Base-by-base conservation (phyloP, 345 rosid species). In the Psidium guajava region DNA sequence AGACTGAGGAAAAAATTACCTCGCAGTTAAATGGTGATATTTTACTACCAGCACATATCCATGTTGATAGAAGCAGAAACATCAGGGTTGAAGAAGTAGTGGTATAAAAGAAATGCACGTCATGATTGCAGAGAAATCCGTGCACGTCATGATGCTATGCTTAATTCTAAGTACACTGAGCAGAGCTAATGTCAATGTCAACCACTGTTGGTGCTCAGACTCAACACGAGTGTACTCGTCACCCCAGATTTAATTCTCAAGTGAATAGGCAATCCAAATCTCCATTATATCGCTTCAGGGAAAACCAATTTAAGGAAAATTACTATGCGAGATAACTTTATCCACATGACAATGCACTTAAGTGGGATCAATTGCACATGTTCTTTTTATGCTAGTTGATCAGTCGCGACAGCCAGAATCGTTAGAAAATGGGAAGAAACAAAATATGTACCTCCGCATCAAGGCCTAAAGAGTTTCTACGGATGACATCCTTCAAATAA, bases 381-480 rank as follows among this genome's bases (percentile, higher is more conserved):
- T 40, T 28, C 27, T 61, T 28, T 14, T 61, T 28, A 28, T 7
- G 21, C 40, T 61, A 61, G 11, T 61, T 28, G 11, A 61, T 61
- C 74, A 28, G 21, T 28, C 28, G 74, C 36, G 20, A 69, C 77
- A 69, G 13, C 77, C 24, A 32, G 77, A 69, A 69, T 32, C 10
- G 24, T 16, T 32, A 69, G 24, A 18, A 69, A 64, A 64, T 2
- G 36, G 75, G 44, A 64, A 25, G 83, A 85, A 40, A 56, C 77
- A 82, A 85, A 64, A 51, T 80, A 25, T 20, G 64, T 91, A 95
- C 99, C 98, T 96, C 95, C 42, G 99, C 96, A 86, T 96, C 93
- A 81, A 97, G 94, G 88, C 99, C 99, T 55, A 90, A 89, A 85
- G 98, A 89, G 88, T 92, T 96, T 89, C 98, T 93, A 80, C 99